Evolutionary conservation across 2,329 filamentous ascomycete genomes (phyloP).

Genomic region (Grosmannia clavigera): DNA sequence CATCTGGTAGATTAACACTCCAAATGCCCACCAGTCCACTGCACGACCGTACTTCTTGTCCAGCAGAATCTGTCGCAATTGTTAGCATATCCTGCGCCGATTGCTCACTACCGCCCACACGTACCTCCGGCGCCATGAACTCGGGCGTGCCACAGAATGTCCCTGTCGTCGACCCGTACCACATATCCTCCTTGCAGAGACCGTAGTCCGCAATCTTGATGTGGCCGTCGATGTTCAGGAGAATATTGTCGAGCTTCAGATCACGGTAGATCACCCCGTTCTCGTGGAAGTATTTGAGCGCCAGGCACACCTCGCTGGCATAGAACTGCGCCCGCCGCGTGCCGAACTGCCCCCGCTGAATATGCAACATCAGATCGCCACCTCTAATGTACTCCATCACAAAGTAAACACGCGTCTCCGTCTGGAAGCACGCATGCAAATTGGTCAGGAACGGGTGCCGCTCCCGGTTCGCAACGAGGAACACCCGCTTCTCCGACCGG

Average conservation of each 20-base stretch:
- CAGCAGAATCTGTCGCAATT: slow-evolving; percentile 58
- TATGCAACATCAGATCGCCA: slow-evolving; percentile 97
- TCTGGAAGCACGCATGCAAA: slow-evolving; percentile 96
- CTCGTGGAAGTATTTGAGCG: slow-evolving; percentile 98
- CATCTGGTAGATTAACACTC: slow-evolving; percentile 99
- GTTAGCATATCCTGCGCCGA: neutral
- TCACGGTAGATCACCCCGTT: slow-evolving; percentile 99
- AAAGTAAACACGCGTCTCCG: slow-evolving; percentile 95
- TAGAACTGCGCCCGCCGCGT: slow-evolving; percentile 98
- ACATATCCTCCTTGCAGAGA: slow-evolving; percentile 99
- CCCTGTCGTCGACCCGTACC: slow-evolving; percentile 92
- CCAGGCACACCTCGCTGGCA: slow-evolving; percentile 90
- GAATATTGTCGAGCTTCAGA: slow-evolving; percentile 84
- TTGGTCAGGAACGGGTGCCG: slow-evolving; percentile 91
- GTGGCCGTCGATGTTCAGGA: slow-evolving; percentile 87
- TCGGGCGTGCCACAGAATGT: slow-evolving; percentile 99
- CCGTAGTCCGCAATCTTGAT: slow-evolving; percentile 99
- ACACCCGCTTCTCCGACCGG: slow-evolving; percentile 92
- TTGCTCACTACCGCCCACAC: slow-evolving; percentile 11
- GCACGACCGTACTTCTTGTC: slow-evolving; percentile 98
- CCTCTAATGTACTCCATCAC: slow-evolving; percentile 99
- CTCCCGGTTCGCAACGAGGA: slow-evolving; percentile 93
- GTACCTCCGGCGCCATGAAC: slow-evolving; percentile 96
- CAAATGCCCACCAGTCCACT: slow-evolving; percentile 99
- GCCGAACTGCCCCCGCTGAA: slow-evolving; percentile 91